Base-by-base conservation (phyloP, 306 rosid species). In the Trifolium subterraneum region DNA sequence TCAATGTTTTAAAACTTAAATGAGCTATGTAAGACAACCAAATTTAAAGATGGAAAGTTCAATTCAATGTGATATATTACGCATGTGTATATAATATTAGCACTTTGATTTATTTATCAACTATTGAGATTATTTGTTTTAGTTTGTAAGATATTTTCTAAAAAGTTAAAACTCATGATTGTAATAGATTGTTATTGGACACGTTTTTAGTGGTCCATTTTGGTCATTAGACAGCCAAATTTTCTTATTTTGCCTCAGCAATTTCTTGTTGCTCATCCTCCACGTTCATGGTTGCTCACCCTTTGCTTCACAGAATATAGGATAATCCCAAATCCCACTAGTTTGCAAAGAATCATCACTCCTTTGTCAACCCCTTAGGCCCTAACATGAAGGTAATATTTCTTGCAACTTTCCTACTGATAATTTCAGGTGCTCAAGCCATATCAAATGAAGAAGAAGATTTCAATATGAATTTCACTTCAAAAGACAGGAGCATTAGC, bases 401-500 rank as follows among this genome's bases (percentile, higher is more conserved):
- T 55, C 13, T 77, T 59, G 39, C 56, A 72, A 36, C 41, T 14
- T 62, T 78, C 33, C 51, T 80, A 8, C 25, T 64, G 11, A 8
- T 70, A 29, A 23, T 81, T 50, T 78, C 68, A 56, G 64, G 33
- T 35, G 22, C 12, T 64, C 77, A 22, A 65, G 71, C 71, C 35
- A 42, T 42, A 20, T 65, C 55, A 41, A 22, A 15, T 19, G 1
- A 22, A 39, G 31, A 22, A 12, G 7, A 23, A 42, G 35, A 13
- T 23, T 65, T 65, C 38, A 13, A 65, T 41, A 7, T 14, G 14
- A 22, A 22, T 10, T 12, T 20, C 74, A 64, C 64, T 69, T 77
- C 85, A 64, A 22, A 68, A 38, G 68, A 41, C 19, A 76, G 4
- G 33, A 70, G 42, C 69, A 61, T 39, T 22, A 75, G 33, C 74